Evolutionary conservation across 2,329 filamentous ascomycete genomes (phyloP), one percentile per base, ranked within the genome.

Genomic region (Conoideocrella luteorostrata): DNA sequence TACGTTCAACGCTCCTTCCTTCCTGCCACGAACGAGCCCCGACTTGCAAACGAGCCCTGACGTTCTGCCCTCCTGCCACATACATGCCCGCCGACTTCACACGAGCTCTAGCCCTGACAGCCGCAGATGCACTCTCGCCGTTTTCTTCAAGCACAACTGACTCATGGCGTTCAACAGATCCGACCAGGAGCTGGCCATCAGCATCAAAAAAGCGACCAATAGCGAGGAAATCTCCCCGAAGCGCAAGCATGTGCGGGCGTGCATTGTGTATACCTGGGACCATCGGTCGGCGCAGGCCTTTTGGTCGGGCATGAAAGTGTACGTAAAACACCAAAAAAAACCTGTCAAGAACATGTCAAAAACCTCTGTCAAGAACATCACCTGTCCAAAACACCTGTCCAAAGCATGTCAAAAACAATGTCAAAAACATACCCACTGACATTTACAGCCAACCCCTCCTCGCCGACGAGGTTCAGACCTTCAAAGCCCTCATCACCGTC

Each of bases 261-360:
- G 88, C 62, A 98, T 98, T 58, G 91, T 98, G 36, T 97, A 97
- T 67, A 97, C 91, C 47, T 98, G 93, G 93, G 93, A 98, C 68
- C 89, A 98, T 72, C 94, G 95, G 71, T 95, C 86, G 52, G 95
- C 90, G 33, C 77, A 82, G 62, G 88, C 90, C 61, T 98, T 98
- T 66, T 98, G 93, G 93, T 82, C 88, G 45, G 91, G 90, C 62
- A 94, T 98, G 78, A 98, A 98, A 80, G 90, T 97, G 85, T 94
- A 77, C 55, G 84, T n/a, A n/a, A n/a, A n/a, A n/a, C n/a, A n/a
- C n/a, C n/a, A n/a, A n/a, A n/a, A n/a, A n/a, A n/a, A n/a, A n/a
- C n/a, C n/a, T n/a, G n/a, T n/a, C n/a, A n/a, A n/a, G n/a, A n/a
- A n/a, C n/a, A n/a, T n/a, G n/a, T n/a, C n/a, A n/a, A n/a, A n/a